Conservation (phyloP, 768 basidiomycete species). For the Hygrocybe coccinea region DNA sequence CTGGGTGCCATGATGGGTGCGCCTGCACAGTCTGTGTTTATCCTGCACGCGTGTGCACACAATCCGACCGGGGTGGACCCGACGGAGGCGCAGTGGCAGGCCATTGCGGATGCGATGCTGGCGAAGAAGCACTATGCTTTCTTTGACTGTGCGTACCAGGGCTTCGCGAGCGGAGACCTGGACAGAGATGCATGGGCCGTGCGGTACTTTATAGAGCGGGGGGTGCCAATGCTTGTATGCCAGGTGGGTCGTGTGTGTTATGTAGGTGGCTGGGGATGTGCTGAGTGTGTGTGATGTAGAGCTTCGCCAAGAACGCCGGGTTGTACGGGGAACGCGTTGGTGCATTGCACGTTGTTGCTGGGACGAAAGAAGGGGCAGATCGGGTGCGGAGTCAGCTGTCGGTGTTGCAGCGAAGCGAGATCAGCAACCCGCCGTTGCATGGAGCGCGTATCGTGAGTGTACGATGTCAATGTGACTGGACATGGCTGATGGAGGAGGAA, state of each 20-base stretch:
- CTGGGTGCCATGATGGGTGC: constrained; percentile 56
- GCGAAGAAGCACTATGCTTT: constrained; percentile 79
- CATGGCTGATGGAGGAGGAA: constrained; percentile 4
- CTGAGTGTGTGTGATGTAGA: constrained; percentile 43
- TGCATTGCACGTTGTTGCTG: constrained; percentile 80
- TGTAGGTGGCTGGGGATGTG: neutral
- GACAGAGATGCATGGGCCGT: constrained; percentile 91
- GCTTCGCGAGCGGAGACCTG: constrained; percentile 90
- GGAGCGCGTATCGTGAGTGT: constrained; percentile 75
- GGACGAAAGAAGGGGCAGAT: constrained; percentile 57
- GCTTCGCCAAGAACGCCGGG: constrained; percentile 96
- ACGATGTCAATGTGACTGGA: neutral
- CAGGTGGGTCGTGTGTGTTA: constrained; percentile 49
- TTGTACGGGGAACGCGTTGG: constrained; percentile 93
- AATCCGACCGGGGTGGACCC: constrained; percentile 98
- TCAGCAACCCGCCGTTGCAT: constrained; percentile 89
- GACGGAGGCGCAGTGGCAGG: constrained; percentile 78
- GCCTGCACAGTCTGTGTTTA: constrained; percentile 73
- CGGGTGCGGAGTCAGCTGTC: constrained; percentile 84
- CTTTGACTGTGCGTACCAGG: constrained; percentile 96
- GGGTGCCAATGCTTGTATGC: constrained; percentile 78
- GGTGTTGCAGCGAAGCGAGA: constrained; percentile 88
- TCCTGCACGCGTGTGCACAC: constrained; percentile 93
- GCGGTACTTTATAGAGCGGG: constrained; percentile 73
- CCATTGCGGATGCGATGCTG: constrained; percentile 67